phyloP scores from a whole-genome alignment of 2,329 filamentous ascomycete genomes.

The Colletotrichum orchidophilum region DNA sequence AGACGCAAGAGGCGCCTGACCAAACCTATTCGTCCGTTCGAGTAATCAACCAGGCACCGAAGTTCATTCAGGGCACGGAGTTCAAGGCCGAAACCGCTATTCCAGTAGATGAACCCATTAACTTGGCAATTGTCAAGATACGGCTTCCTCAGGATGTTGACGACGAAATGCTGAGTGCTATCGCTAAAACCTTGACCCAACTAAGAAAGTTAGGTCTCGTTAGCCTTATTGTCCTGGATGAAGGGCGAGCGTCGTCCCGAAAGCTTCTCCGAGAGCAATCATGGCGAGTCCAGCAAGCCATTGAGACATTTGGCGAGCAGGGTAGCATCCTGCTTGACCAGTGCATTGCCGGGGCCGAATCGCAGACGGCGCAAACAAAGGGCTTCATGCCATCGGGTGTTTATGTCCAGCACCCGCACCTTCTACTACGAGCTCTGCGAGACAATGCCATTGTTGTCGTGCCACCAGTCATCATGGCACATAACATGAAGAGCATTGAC shows the following conservation, averaged over 20 bases:
- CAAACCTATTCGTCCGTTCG: slow-evolving; percentile 38
- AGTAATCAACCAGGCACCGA: slow-evolving; percentile 43
- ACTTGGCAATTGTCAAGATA: slow-evolving; percentile 89
- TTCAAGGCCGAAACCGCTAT: background rate
- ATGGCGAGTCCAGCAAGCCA: slow-evolving; percentile 76
- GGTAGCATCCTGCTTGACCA: slow-evolving; percentile 70
- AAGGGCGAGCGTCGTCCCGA: slow-evolving; percentile 54
- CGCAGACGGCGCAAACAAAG: background rate
- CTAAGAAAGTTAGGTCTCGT: slow-evolving; percentile 83
- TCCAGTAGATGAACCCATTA: slow-evolving; percentile 46
- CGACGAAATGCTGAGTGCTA: slow-evolving; percentile 74
- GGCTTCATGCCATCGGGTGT: slow-evolving; percentile 32
- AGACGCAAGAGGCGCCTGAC: background rate
- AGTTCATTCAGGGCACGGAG: slow-evolving; percentile 47
- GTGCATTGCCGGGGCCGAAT: slow-evolving; percentile 12
- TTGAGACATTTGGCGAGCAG: slow-evolving; percentile 74
- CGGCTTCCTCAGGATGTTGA: slow-evolving; percentile 77
- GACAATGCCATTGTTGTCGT: slow-evolving; percentile 49
- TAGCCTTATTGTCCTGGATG: slow-evolving; percentile 86
- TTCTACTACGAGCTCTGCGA: slow-evolving; percentile 44
- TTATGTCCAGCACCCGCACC: slow-evolving; percentile 29
- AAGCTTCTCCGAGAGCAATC: slow-evolving; percentile 68
- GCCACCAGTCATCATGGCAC: slow-evolving; percentile 52
- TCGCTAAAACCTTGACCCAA: slow-evolving; percentile 86
- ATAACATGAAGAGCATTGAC: slow-evolving; percentile 49